These are phyloP conservation scores for Boletus eberwhitei DNA, from an alignment of 768 basidiomycete genomes.

Conservation along the genomic window DNA sequence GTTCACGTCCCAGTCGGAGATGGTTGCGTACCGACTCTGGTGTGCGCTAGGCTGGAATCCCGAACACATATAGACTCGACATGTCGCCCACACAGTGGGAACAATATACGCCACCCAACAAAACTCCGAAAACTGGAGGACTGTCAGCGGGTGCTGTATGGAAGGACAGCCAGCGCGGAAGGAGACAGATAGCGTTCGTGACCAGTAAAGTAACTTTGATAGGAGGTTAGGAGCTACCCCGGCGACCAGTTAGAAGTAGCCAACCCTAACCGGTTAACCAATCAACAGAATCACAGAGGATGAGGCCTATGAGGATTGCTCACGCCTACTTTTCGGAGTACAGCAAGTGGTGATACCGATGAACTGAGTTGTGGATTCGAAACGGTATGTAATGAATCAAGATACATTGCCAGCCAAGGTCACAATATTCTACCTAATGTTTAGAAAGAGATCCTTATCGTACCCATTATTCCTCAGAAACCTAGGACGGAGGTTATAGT, in stretches of 20 bases:
- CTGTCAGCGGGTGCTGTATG: conserved; percentile 38
- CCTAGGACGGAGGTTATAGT: neutral
- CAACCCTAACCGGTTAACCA: neutral
- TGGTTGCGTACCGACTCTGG: conserved; percentile 65
- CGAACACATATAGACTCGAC: conserved; percentile 51
- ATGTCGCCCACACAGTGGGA: conserved; percentile 53
- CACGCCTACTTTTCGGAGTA: neutral
- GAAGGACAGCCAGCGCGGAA: conserved; percentile 40
- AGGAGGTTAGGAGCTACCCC: conserved; percentile 31
- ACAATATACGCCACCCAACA: conserved; percentile 30
- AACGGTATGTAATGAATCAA: neutral
- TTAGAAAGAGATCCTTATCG: neutral
- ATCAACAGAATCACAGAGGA: neutral
- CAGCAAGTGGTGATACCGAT: neutral
- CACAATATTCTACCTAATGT: neutral
- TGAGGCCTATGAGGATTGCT: neutral
- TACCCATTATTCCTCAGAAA: conserved; percentile 7
- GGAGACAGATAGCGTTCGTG: conserved; percentile 35
- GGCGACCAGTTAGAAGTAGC: neutral
- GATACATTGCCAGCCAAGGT: neutral
- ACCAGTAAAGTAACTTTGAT: conserved; percentile 26
- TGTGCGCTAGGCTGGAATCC: conserved; percentile 51
- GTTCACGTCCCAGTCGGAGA: conserved; percentile 46
- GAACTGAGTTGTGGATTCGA: neutral
- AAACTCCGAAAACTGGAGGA: conserved; percentile 26